Evolutionary conservation across 1,139 yeast species (phyloP), one percentile per base, ranked within the genome.

Genomic region (Kodamaea ohmeri): DNA sequence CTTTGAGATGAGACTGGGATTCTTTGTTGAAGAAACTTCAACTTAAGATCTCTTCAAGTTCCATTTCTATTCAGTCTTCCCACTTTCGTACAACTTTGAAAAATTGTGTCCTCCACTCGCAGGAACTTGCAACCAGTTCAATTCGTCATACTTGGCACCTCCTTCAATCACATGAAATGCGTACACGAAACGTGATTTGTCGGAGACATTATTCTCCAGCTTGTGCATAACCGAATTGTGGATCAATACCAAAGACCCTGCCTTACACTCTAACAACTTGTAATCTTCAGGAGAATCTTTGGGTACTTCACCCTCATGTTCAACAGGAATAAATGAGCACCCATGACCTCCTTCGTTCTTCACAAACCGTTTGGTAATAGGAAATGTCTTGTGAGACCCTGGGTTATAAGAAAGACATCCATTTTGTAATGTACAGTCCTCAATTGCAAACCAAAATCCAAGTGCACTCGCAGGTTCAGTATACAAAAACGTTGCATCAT

Each of bases 391-490:
- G 53, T 85, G 95, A 2, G 88, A 75, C 0, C 92, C 92, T 0
- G 94, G 90, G n/a, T 76, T 68, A 52, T 73, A 83, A 43, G 79
- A 75, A 21, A 85, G 63, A 43, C 94, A 84, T 0, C 95, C 95
- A 55, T 85, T 85, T 6, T 63, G 64, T 5, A 56, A 46, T 1
- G 83, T 80, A 53, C 94, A 85, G 51, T 83, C 86, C 49, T 85
- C 89, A 46, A 85, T 61, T 0, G 95, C 92, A 52, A 80, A 78
- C 95, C 95, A 85, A 54, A 82, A 85, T 4, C 95, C 95, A 30
- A 84, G 58, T 0, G 92, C 89, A 2, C 79, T 63, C 39, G 74
- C 80, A 1, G 95, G 95, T 20, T 77, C 67, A 0, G 95, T 85
- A 58, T 68, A 85, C 25, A 85, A 64, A 50, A 85, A 85, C 3